Evolutionary conservation across 495 filamentous ascomycete species (phyloP).

Genomic region (Hypoxylon perforatum): DNA sequence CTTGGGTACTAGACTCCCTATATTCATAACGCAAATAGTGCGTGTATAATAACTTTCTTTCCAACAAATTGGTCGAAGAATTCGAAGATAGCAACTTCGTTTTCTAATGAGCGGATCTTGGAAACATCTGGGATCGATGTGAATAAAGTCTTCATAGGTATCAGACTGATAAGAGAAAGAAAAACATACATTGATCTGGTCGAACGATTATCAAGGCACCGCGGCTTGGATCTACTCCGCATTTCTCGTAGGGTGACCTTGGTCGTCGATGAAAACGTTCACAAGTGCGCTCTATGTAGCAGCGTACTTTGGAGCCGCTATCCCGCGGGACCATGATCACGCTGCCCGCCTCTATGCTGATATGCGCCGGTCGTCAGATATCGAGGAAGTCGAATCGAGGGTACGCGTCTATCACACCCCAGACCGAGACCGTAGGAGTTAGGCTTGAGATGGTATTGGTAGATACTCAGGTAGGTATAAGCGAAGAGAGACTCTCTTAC

Average conservation of each 20-base stretch:
- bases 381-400: slow-evolving; percentile 81
- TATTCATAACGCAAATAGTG: background rate
- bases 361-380: slow-evolving; percentile 66
- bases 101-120: slow-evolving; percentile 32
- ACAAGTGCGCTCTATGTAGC: slow-evolving; percentile 73
- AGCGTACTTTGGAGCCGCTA: slow-evolving; percentile 67
- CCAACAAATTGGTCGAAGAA: slow-evolving; percentile 44
- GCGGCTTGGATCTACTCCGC: slow-evolving; percentile 63
- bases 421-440: slow-evolving; percentile 43
- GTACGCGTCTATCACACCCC: slow-evolving; percentile 86
- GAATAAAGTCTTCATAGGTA: slow-evolving; percentile 16
- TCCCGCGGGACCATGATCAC: slow-evolving; percentile 75
- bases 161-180: background rate
- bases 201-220: slow-evolving; percentile 71
- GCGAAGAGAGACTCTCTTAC: slow-evolving; percentile 54
- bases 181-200: slow-evolving; percentile 73
- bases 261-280: slow-evolving; percentile 75
- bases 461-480: too few relatives aligned
- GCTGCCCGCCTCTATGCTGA: slow-evolving; percentile 66
- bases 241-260: slow-evolving; percentile 72
- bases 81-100: slow-evolving; percentile 15
- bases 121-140: slow-evolving; percentile 42
- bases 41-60: background rate
- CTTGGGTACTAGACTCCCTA: too few relatives aligned
- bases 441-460: slow-evolving; percentile 3